Base-by-base conservation (phyloP, 2,329 filamentous ascomycete species). In the Onygena corvina region DNA sequence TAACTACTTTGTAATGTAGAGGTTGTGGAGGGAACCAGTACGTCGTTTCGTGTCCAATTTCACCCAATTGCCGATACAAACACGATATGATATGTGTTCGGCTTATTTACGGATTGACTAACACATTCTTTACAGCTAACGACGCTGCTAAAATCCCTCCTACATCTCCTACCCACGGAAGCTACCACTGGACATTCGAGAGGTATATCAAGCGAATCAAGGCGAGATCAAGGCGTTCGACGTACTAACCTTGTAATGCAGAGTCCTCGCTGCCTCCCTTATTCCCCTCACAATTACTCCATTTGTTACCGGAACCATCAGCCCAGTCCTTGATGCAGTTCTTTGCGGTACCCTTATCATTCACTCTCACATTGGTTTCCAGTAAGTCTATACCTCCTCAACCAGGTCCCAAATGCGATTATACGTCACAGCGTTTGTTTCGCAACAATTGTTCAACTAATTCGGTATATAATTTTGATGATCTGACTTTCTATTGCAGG, bases 111-210 rank as follows among this genome's bases (percentile, higher is more conserved):
- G 8, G 20, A 23, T 46, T 29, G 29, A 35, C 46, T 53, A 46
- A 50, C 25, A 31, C 33, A n/a, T 55, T 33, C 55, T 29, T 1
- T 14, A 1, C 46, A 84, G 87, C 89, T 64, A 98, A 98, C 71
- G 89, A 96, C 63, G 79, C 92, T 50, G 84, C 79, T 27, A 79
- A 79, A 33, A 69, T 94, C 20, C 89, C 88, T 40, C 65, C 77
- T 18, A 71, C 86, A 48, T 79, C 77, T 59, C 81, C 90, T 35
- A 74, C 80, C 50, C 86, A 98, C 72, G 92, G 92, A 60, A 93
- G 85, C 69, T 98, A 96, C 75, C 92, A 98, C 78, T 98, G 92
- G 92, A 86, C 84, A 53, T 94, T 94, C 63, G 92, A 98, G 76
- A 75, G 80, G 76, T 79, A 64, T 50, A 60, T 60, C 18, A 42